Conservation (phyloP, 2,329 filamentous ascomycete species). For the Botrytis tulipae region DNA sequence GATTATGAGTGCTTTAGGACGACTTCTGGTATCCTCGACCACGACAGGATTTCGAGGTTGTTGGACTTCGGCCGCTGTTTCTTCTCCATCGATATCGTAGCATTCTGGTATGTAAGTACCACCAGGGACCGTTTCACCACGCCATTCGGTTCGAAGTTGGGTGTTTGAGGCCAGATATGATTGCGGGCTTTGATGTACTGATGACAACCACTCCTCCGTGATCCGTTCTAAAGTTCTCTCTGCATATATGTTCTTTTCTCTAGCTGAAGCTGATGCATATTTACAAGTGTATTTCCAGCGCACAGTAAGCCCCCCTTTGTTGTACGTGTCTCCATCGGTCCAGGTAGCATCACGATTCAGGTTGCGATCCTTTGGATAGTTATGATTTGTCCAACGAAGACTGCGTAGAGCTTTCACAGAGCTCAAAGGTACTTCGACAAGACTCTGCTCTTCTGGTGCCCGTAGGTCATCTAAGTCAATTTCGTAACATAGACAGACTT, state of each 20-base stretch:
- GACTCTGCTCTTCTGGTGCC: constrained; percentile 39
- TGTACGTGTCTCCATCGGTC: constrained; percentile 15
- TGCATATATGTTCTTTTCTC: constrained; percentile 29
- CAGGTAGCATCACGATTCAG: constrained; percentile 16
- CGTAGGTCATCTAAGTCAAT: constrained; percentile 42
- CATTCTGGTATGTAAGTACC: constrained; percentile 41
- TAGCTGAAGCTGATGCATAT: constrained; percentile 29
- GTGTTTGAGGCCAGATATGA: constrained; percentile 17
- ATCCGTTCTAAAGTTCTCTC: constrained; percentile 31
- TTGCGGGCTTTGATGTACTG: neutral
- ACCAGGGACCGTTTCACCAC: constrained; percentile 42
- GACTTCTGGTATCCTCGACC: neutral
- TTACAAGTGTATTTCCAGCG: constrained; percentile 48
- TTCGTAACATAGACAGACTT: constrained; percentile 45
- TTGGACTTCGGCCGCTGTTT: neutral
- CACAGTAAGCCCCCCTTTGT: constrained; percentile 48
- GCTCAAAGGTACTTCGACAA: constrained; percentile 44
- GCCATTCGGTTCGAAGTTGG: constrained; percentile 38
- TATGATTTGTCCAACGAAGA: constrained; percentile 55
- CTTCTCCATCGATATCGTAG: constrained; percentile 22
- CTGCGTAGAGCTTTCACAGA: constrained; percentile 44
- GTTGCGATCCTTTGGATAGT: constrained; percentile 44
- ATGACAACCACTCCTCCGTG: neutral
- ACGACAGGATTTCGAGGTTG: neutral
- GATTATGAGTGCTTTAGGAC: neutral